Conservation (phyloP, 2,329 filamentous ascomycete species). For the Aspergillus novofumigatus region DNA sequence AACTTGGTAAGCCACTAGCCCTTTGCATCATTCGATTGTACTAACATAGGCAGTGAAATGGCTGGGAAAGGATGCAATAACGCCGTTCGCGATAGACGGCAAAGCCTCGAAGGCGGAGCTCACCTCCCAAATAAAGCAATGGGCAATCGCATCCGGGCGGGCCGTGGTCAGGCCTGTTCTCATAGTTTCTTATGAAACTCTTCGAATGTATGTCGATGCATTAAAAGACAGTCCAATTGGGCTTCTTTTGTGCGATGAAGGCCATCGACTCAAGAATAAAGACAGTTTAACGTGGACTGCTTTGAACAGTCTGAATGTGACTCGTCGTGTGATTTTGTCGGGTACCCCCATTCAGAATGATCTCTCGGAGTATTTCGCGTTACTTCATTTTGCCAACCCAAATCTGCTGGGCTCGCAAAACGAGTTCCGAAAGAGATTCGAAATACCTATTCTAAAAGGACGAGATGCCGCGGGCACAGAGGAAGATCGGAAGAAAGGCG, state of each 20-base stretch:
- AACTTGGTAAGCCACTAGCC: slow-evolving; percentile 51
- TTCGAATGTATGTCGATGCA: slow-evolving; percentile 85
- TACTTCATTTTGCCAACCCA: slow-evolving; percentile 95
- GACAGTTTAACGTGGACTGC: slow-evolving; percentile 94
- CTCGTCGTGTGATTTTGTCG: slow-evolving; percentile 86
- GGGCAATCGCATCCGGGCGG: slow-evolving; percentile 88
- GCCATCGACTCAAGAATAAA: slow-evolving; percentile 92
- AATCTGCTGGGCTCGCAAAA: slow-evolving; percentile 80
- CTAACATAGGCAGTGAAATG: slow-evolving; percentile 63
- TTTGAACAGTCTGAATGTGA: slow-evolving; percentile 84
- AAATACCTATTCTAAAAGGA: slow-evolving; percentile 85
- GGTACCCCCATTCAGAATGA: slow-evolving; percentile 98
- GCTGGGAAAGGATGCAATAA: slow-evolving; percentile 87
- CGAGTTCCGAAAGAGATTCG: slow-evolving; percentile 91
- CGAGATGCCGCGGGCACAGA: slow-evolving; percentile 88
- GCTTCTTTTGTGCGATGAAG: slow-evolving; percentile 90
- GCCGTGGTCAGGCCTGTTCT: slow-evolving; percentile 86
- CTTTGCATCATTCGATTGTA: neutral
- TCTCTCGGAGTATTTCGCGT: slow-evolving; percentile 92
- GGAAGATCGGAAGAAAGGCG: slow-evolving; percentile 73
- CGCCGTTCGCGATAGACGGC: slow-evolving; percentile 91
- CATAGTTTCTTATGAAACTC: slow-evolving; percentile 95
- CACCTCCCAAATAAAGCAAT: slow-evolving; percentile 84
- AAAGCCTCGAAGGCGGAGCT: slow-evolving; percentile 95
- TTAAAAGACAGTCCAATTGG: slow-evolving; percentile 88